Conservation (phyloP, 257 asterid genomes). For the Datura wrightii region DNA sequence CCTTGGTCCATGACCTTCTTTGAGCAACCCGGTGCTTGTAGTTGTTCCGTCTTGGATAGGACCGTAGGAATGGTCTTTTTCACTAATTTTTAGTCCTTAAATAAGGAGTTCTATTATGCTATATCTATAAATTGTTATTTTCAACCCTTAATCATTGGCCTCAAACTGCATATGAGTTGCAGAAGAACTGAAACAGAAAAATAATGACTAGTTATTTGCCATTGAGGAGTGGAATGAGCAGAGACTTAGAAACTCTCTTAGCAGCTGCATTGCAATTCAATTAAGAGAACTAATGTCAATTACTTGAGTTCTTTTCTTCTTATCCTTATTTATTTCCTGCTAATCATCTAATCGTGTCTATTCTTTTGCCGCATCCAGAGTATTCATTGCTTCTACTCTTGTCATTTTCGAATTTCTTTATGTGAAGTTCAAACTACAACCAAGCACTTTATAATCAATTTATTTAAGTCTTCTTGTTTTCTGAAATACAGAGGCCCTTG, state of each 20-base stretch:
- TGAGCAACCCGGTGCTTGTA: background rate
- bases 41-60: background rate
- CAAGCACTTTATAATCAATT: too few relatives aligned
- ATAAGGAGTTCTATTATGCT: background rate
- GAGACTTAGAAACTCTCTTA: background rate
- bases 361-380: too few relatives aligned
- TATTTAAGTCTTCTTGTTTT: too few relatives aligned
- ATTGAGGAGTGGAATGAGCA: background rate
- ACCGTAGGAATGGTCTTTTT: background rate
- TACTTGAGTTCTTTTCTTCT: background rate
- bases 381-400: too few relatives aligned
- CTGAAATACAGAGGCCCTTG: too few relatives aligned
- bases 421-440: too few relatives aligned
- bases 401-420: too few relatives aligned
- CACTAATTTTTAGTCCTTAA: background rate
- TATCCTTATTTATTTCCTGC: background rate
- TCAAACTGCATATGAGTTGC: background rate
- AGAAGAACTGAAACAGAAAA: background rate
- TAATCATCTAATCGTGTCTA: background rate
- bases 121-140: too few relatives aligned
- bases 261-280: background rate
- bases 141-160: background rate
- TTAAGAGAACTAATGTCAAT: too few relatives aligned
- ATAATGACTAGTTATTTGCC: background rate
- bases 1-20: constrained; percentile 29